Percentiles rank a stretch among this genome's conserved stretches.
phyloP scores from a whole-genome alignment of 108 stramenopile species.

The Aurantiochytrium sp. region DNA sequence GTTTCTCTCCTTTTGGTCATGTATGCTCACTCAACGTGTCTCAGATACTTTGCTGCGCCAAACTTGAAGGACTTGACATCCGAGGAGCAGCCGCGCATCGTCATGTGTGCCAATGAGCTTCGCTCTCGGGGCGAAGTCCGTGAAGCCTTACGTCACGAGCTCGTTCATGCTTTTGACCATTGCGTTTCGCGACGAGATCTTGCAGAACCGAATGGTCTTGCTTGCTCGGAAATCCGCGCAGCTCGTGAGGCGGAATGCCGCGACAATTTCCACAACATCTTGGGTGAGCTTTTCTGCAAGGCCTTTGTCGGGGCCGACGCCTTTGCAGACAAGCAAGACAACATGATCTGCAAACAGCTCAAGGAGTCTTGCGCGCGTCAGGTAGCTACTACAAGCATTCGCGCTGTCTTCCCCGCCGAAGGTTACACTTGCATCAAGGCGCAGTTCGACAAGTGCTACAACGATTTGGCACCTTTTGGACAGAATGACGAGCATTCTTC shows the following conservation, averaged over 20 bases:
- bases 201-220: not conserved
- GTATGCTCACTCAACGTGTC: not conserved
- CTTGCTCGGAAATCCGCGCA: not conserved
- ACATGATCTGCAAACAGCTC: not conserved
- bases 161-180: slow-evolving; percentile 10
- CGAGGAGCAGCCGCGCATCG: not conserved
- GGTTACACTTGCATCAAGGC: not conserved
- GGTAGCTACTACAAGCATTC: not conserved
- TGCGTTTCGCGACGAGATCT: not conserved
- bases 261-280: not conserved
- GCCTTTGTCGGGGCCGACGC: not conserved
- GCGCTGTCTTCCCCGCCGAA: not conserved
- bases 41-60: not conserved
- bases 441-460: not conserved
- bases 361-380: not conserved
- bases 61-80: not conserved
- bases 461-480: not conserved
- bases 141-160: not conserved
- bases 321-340: not conserved
- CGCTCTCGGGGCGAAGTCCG: not conserved
- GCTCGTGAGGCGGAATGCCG: slow-evolving; percentile 2
- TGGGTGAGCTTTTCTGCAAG: not conserved
- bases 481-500: too few species aligned
- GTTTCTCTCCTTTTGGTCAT: not conserved
- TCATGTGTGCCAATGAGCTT: not conserved